Percentiles rank a stretch among this genome's conserved stretches.
These are phyloP conservation scores for Physocladia obscura DNA, from an alignment of 192 early-diverging fungal genomes.

Conservation along the genomic window DNA sequence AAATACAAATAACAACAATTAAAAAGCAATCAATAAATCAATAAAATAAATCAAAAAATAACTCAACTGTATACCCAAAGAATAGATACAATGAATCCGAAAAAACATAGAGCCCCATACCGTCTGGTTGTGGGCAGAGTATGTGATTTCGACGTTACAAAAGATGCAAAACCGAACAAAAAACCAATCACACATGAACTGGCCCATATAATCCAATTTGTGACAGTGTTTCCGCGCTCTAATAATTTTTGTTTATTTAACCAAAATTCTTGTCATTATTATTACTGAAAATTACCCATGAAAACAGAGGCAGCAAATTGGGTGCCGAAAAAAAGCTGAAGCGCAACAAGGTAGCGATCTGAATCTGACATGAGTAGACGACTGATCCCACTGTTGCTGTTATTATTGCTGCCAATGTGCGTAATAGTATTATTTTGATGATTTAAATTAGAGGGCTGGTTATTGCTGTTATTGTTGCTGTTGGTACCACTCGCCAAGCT, in stretches of 20 bases:
- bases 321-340: conserved; percentile 58
- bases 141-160: conserved; percentile 13
- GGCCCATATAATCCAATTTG: conserved; percentile 30
- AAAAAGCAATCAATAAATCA: neutral
- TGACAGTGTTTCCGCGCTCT: conserved; percentile 22
- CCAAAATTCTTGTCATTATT: too few relatives aligned
- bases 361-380: conserved; percentile 38
- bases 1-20: neutral
- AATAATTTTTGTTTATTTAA: too few relatives aligned
- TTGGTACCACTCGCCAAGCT: neutral
- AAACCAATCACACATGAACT: conserved; percentile 22
- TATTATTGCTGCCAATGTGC: too few relatives aligned
- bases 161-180: conserved; percentile 7
- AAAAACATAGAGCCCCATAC: conserved; percentile 30
- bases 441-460: too few relatives aligned
- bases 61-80: conserved; percentile 74
- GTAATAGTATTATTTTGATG: too few relatives aligned
- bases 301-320: conserved; percentile 47
- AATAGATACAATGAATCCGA: conserved; percentile 78
- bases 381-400: neutral
- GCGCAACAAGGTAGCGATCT: conserved; percentile 56
- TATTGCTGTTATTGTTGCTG: too few relatives aligned
- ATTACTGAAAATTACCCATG: conserved; percentile 30
- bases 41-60: neutral
- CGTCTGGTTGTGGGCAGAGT: conserved; percentile 20